Evolutionary conservation across 2,329 filamentous ascomycete genomes (phyloP), one percentile per base, ranked within the genome.

Genomic region (Colletotrichum sp.): DNA sequence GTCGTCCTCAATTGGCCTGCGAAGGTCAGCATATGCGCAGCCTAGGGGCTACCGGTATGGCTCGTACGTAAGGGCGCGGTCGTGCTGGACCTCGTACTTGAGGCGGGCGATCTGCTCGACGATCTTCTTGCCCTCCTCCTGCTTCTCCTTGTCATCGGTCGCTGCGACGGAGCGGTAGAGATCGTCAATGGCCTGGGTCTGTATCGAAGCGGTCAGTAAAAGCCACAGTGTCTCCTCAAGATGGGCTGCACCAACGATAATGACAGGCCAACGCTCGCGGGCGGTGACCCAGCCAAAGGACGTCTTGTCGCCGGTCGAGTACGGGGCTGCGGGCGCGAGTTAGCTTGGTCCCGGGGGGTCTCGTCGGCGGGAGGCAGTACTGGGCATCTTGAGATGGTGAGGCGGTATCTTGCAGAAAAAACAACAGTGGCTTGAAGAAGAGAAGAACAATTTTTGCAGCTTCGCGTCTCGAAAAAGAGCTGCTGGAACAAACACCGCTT

Each of bases 51-150:
- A 18, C 48, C 5, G n/a, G 4, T 36, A n/a, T n/a, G 30, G n/a
- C 12, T 73, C 91, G 78, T 88, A 96, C 94, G 90, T 93, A 80
- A 99, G 85, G 78, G 91, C 88, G 59, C 96, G 92, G 84, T 98
- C 93, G 83, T 99, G 97, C 83, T 98, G 95, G 60, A 99, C 87
- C 86, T 99, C 96, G 86, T 99, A 98, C 86, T 99, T 99, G 80
- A 99, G 89, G 78, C 90, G 91, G 7, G 93, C 94, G 15, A 99
- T 89, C 79, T 94, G 91, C 82, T 94, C 92, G 57, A 98, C 90
- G 76, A 99, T 96, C 80, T 88, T 89, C 88, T 98, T 98, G 81
- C 97, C 97, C 84, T 99, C 97, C 28, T 91, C 90, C 39, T 89
- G 85, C 82, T 94, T 94, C 75, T 92, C 89, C 12, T 92, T 85